Evolutionary conservation across 2,329 filamentous ascomycete species (phyloP), one percentile per base, ranked within the genome.

Genomic region (Cladorrhinum sp.): DNA sequence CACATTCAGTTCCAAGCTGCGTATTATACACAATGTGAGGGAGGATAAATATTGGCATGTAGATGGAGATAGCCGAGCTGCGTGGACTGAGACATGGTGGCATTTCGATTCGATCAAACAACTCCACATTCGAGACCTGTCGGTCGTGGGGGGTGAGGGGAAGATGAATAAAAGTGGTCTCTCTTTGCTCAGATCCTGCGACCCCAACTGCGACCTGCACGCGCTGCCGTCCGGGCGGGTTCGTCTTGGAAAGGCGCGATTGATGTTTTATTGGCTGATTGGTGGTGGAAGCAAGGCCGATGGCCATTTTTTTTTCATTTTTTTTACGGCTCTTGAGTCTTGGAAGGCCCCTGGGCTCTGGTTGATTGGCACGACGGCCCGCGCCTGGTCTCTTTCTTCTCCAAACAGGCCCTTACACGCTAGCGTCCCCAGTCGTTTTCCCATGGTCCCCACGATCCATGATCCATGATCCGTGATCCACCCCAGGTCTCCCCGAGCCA

Each of bases 131-230:
- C 14, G 16, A 18, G 18, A 23, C 59, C 51, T 46, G 42, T 28
- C 26, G 4, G 26, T 51, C 49, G 49, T 51, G 49, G 49, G 49
- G 49, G 49, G 49, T 18, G 42, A 46, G 42, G 42, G 42, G 42
- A 20, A 46, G n/a, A 18, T 21, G 42, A 46, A 46, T 8, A 46
- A 42, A 42, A 23, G 39, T n/a, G 33, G 30, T 55, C 53, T 42
- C 3, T 55, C 49, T 33, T 28, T 9, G 26, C 30, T 21, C 49
- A 59, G 58, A 39, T 56, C 57, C 64, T 66, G 64, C 64, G 64
- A 59, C 64, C 64, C 54, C 60, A 64, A 52, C 62, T 66, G 64
- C 64, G 64, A 57, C 64, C 64, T 36, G 55, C 33, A 52, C 62
- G 24, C 33, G 56, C 59, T 57, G 60, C 62, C 58, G 60, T 49